A percentile compares a stretch with the other conserved stretches of the same genome.
These are phyloP conservation scores for Gyrodon lividus DNA, from an alignment of 768 basidiomycete genomes.

Conservation along the genomic window DNA sequence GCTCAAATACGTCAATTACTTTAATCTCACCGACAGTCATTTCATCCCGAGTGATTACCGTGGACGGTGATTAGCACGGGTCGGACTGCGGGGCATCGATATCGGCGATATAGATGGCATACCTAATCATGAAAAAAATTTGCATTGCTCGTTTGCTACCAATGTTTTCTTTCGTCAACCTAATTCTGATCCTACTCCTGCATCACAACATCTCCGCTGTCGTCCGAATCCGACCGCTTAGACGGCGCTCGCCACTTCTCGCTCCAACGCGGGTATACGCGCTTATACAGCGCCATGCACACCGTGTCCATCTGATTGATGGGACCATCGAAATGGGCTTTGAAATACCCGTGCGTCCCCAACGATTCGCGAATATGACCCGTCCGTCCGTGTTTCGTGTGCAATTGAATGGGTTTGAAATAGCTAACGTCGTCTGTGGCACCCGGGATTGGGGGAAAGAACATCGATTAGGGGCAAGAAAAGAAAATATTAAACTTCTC, in stretches of 20 bases:
- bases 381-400: constrained; percentile 86
- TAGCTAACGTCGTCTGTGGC: constrained; percentile 79
- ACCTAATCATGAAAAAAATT: neutral
- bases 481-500: neutral
- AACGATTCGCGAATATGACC: constrained; percentile 92
- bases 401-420: constrained; percentile 89
- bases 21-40: no score
- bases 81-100: no score
- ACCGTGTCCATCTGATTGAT: constrained; percentile 96
- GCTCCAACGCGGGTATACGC: constrained; percentile 89
- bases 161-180: neutral
- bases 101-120: neutral
- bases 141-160: neutral
- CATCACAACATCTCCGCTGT: constrained; percentile 27
- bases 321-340: constrained; percentile 91
- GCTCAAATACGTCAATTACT: no score
- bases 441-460: constrained; percentile 4
- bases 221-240: neutral
- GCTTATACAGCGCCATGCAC: constrained; percentile 93
- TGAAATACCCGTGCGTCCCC: constrained; percentile 97
- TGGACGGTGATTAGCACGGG: no score
- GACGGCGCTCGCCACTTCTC: constrained; percentile 43
- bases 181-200: constrained; percentile 6
- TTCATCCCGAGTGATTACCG: no score
- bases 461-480: neutral